A percentile compares a stretch with the other conserved stretches of the same genome.
phyloP scores from a whole-genome alignment of 140 eudicot species.

The Stevia rebaudiana region DNA sequence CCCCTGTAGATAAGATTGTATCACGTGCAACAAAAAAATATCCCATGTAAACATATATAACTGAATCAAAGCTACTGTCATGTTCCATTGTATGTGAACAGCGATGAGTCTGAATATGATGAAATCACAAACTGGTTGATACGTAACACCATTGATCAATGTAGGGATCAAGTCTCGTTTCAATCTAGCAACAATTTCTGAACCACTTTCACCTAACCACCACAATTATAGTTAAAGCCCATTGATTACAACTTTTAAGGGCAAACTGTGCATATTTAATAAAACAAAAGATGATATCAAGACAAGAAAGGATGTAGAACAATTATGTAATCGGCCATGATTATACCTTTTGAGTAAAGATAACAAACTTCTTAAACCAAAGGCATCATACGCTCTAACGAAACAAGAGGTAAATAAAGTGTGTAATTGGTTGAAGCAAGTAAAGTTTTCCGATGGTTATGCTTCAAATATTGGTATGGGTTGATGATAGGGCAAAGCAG shows the following conservation, averaged over 20 bases:
- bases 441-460: too few relatives aligned
- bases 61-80: too few relatives aligned
- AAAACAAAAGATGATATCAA: too few relatives aligned
- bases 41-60: too few relatives aligned
- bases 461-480: neutral
- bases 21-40: slow-evolving; percentile 52
- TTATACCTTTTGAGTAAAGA: too few relatives aligned
- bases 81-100: slow-evolving; percentile 89
- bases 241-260: neutral
- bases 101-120: slow-evolving; percentile 87
- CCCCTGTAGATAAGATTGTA: slow-evolving; percentile 49
- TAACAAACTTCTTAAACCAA: too few relatives aligned
- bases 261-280: too few relatives aligned
- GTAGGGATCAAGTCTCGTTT: slow-evolving; percentile 85
- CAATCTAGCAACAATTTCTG: slow-evolving; percentile 71
- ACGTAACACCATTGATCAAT: slow-evolving; percentile 69
- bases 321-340: too few relatives aligned
- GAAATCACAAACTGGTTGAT: slow-evolving; percentile 91
- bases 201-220: slow-evolving; percentile 59
- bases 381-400: too few relatives aligned
- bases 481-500: neutral
- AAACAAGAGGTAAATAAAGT: too few relatives aligned
- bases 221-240: neutral
- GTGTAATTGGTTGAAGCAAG: too few relatives aligned
- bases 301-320: too few relatives aligned